A percentile compares a stretch with the other conserved stretches of the same genome.
These are phyloP conservation scores for Aspergillus sclerotioniger DNA, from an alignment of 495 filamentous ascomycete species.

Conservation along the genomic window DNA sequence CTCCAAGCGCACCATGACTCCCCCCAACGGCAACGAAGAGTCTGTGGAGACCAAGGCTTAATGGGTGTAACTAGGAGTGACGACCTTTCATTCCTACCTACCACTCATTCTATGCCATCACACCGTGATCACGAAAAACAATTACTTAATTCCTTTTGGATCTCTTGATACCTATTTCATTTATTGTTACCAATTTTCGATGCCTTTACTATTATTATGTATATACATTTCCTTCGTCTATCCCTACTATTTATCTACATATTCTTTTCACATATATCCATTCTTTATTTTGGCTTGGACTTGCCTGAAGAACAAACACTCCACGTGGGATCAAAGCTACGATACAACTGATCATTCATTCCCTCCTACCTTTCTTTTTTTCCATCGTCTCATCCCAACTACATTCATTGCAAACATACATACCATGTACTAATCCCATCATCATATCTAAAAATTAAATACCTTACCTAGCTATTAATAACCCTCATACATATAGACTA, in stretches of 20 bases:
- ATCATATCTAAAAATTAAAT: too few relatives aligned
- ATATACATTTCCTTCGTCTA: slow-evolving; percentile 1
- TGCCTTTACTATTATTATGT: slow-evolving; percentile 4
- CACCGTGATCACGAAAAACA: neutral
- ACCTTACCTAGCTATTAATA: too few relatives aligned
- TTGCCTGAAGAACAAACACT: too few relatives aligned
- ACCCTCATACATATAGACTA: too few relatives aligned
- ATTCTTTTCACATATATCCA: neutral
- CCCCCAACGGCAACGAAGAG: slow-evolving; percentile 18
- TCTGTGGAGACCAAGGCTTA: slow-evolving; percentile 34
- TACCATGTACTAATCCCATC: too few relatives aligned
- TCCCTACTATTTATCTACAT: neutral
- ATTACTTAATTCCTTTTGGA: neutral
- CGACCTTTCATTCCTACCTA: neutral
- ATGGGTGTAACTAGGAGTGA: neutral
- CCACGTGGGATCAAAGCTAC: too few relatives aligned
- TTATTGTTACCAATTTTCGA: neutral
- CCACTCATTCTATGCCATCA: neutral
- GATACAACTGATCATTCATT: too few relatives aligned
- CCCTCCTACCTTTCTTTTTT: too few relatives aligned
- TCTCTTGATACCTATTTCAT: neutral
- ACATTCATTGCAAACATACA: too few relatives aligned
- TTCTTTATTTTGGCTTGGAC: too few relatives aligned
- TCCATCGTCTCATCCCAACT: too few relatives aligned
- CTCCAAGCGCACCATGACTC: slow-evolving; percentile 37